phyloP scores from a whole-genome alignment of 345 rosid genomes.

The Arabidopsis thaliana region TAIR10.1 NC_003074.8:2585001-2585500 shows the following conservation, averaged over 20 bases:
- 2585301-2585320: constrained; percentile 64
- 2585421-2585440: constrained; percentile 59
- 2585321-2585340: constrained; percentile 60
- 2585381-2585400: constrained; percentile 60
- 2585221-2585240: neutral
- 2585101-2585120: neutral
- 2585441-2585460: constrained; percentile 62
- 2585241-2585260: constrained; percentile 43
- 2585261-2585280: constrained; percentile 58
- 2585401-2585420: constrained; percentile 58
- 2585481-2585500: constrained; percentile 61
- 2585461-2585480: constrained; percentile 54
- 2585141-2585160: neutral
- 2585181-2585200: neutral
- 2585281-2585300: constrained; percentile 60
- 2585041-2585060: neutral
- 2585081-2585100: neutral
- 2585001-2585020: neutral
- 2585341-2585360: constrained; percentile 45
- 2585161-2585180: neutral
- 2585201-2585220: neutral
- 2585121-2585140: neutral
- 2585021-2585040: neutral
- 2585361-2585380: constrained; percentile 58
- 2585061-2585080: neutral